A percentile compares a stretch with the other conserved stretches of the same genome.
These are phyloP conservation scores for Macaranga tanarius DNA, from an alignment of 441 rosid species.

Conservation along the genomic window DNA sequence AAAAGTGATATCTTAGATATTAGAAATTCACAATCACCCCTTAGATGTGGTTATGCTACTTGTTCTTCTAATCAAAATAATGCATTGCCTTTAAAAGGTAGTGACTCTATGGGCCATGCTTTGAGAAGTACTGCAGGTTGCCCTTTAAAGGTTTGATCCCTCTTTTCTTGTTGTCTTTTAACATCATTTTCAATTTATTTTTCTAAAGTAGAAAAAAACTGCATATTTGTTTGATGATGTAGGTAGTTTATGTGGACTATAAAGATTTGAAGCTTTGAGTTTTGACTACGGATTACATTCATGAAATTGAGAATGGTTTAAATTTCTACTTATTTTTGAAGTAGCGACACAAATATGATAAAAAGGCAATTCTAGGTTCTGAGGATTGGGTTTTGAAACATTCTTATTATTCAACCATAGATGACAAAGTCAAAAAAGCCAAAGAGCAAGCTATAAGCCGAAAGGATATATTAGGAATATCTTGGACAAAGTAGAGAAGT, in stretches of 20 bases:
- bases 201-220: background rate
- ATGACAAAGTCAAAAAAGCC: constrained; percentile 72
- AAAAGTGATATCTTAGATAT: background rate
- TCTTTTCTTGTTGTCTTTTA: background rate
- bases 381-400: no score
- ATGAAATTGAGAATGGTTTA: no score
- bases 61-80: constrained; percentile 16
- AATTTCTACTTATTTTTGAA: no score
- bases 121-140: constrained; percentile 35
- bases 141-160: constrained; percentile 46
- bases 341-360: no score
- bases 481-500: constrained; percentile 81
- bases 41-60: constrained; percentile 4
- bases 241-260: constrained; percentile 83
- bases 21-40: constrained; percentile 8
- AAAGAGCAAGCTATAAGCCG: constrained; percentile 74
- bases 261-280: no score
- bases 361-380: no score
- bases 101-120: constrained; percentile 48
- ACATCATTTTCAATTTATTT: background rate
- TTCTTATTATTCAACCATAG: constrained; percentile 73
- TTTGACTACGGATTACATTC: no score
- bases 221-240: constrained; percentile 6
- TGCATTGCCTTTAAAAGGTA: constrained; percentile 36
- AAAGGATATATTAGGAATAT: no score